Conservation (phyloP, 129 eudicot genomes). For the Ambrosia trifida region DNA sequence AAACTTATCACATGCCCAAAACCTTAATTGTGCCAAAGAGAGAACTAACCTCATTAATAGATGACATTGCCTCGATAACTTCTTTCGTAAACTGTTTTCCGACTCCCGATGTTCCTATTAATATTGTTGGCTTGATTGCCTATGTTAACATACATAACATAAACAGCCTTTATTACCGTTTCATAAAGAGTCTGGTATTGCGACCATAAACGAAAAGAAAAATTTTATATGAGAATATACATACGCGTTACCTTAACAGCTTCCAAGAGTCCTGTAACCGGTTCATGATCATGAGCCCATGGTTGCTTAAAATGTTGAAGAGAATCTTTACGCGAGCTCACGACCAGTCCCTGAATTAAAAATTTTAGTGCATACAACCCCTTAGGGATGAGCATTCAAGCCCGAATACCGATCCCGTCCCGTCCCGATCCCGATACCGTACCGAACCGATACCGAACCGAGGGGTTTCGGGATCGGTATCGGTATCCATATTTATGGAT, state of each 20-base stretch:
- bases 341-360: constrained; percentile 69
- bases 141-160: constrained; percentile 32
- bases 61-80: constrained; percentile 84
- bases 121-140: constrained; percentile 86
- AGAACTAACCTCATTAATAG: constrained; percentile 71
- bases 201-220: neutral
- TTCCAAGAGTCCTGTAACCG: constrained; percentile 62
- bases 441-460: too few relatives aligned
- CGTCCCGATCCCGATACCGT: too few relatives aligned
- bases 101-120: constrained; percentile 95
- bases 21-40: constrained; percentile 2
- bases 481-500: too few relatives aligned
- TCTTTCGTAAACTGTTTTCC: constrained; percentile 90
- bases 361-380: neutral
- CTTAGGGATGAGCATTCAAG: too few relatives aligned
- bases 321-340: constrained; percentile 74
- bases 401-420: too few relatives aligned
- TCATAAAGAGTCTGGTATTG: constrained; percentile 11
- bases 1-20: neutral
- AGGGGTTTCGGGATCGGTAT: too few relatives aligned
- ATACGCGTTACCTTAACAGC: constrained; percentile 67
- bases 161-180: neutral
- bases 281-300: constrained; percentile 94
- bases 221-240: neutral
- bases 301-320: constrained; percentile 93